phyloP scores from a whole-genome alignment of 1,284 basidiomycete species.

The Athelia psychrophila region DNA sequence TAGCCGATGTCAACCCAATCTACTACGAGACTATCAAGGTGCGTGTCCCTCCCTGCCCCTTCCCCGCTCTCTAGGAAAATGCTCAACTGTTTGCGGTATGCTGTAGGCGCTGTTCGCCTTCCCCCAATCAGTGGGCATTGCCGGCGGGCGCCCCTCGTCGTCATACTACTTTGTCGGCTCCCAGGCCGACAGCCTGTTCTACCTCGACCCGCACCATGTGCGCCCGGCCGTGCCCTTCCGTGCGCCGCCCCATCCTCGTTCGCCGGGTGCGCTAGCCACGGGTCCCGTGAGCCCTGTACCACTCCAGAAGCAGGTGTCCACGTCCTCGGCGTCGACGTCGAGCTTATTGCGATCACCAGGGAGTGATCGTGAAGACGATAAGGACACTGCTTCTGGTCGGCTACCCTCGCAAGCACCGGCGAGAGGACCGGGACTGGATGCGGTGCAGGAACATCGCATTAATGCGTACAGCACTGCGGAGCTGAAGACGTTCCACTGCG shows the following conservation, averaged over 20 bases:
- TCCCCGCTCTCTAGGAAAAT: not conserved
- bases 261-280: conserved; percentile 36
- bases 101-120: conserved; percentile 84
- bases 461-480: conserved; percentile 64
- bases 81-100: not conserved
- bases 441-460: conserved; percentile 55
- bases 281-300: conserved; percentile 52
- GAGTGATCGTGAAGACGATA: not conserved
- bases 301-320: conserved; percentile 60
- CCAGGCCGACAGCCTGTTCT: conserved; percentile 89
- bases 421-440: conserved; percentile 27
- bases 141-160: conserved; percentile 91
- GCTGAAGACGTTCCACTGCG: conserved; percentile 90
- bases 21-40: conserved; percentile 96
- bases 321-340: conserved; percentile 34
- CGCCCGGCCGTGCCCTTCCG: conserved; percentile 80
- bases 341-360: conserved; percentile 24
- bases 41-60: conserved; percentile 15
- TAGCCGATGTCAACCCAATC: conserved; percentile 93
- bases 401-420: no score
- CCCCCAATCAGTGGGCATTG: conserved; percentile 95
- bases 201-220: conserved; percentile 94
- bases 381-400: no score
- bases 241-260: conserved; percentile 41
- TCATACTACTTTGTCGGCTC: conserved; percentile 97